Evolutionary conservation across 1,284 basidiomycete genomes (phyloP), one percentile per base, ranked within the genome.

Genomic region (Athelia sp.): DNA sequence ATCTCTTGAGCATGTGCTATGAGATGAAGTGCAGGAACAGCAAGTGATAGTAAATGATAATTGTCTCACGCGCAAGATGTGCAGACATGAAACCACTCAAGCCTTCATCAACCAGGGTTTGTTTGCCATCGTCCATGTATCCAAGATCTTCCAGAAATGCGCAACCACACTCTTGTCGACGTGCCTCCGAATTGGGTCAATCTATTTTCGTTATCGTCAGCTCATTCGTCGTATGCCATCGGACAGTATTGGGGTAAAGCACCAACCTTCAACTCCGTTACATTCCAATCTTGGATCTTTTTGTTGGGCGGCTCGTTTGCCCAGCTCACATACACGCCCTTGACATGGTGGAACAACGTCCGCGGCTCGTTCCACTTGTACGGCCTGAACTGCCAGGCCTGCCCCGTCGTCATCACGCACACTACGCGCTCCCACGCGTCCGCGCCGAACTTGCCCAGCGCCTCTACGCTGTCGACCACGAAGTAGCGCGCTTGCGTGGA

Each of bases 351-450:
- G 71, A 98, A 98, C 23, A 98, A 70, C 49, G 88, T 81, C 54
- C 84, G 84, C 1, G 96, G 95, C 58, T 98, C 93, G 46, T 78
- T 84, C 95, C 95, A 98, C 64, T 93, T 93, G 72, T 98, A 99
- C 24, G 89, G 86, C 56, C 88, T 81, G 71, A 99, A 99, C 66
- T 98, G 96, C 96, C 96, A 99, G 45, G 87, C 85, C 60, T 98
- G 96, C 2, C 96, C 96, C 0, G 93, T 98, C 1, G 96, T 98
- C 78, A 98, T 87, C 11, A 99, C 96, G 57, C 93, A 96, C 3
- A 98, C 86, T 4, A 99, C 97, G 21, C 96, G 81, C 53, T 96
- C 92, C 93, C 93, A 96, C 4, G 92, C 87, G 54, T 95, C 93
- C 24, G 84, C 75, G 1, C 93, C 93, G 58, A 98, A 92, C 66